A percentile compares a stretch with the other conserved stretches of the same genome.
These are phyloP conservation scores for Lactarius vividus DNA, from an alignment of 768 basidiomycete genomes.

Conservation along the genomic window DNA sequence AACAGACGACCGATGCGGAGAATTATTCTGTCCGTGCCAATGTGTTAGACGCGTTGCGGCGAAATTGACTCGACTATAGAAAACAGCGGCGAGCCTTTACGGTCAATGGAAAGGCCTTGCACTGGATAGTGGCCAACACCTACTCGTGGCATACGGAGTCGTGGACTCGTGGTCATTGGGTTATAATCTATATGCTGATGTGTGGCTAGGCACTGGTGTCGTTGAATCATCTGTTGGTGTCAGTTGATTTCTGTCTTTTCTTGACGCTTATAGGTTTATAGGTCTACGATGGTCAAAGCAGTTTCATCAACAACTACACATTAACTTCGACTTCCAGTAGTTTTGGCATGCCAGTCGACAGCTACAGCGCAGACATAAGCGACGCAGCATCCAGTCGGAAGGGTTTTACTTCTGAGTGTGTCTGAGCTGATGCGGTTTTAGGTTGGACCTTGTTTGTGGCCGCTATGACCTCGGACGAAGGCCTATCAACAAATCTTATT, in stretches of 20 bases:
- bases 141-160: slow-evolving; percentile 10
- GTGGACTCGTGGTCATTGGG: slow-evolving; percentile 50
- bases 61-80: slow-evolving; percentile 9
- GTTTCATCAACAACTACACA: slow-evolving; percentile 3
- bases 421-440: slow-evolving; percentile 1
- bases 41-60: background rate
- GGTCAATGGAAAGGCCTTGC: slow-evolving; percentile 20
- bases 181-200: slow-evolving; percentile 65
- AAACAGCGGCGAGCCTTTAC: slow-evolving; percentile 2
- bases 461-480: slow-evolving; percentile 3
- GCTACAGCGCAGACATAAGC: background rate
- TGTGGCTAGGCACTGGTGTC: slow-evolving; percentile 51
- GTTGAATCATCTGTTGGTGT: slow-evolving; percentile 36
- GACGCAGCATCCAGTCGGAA: slow-evolving; percentile 1
- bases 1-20: slow-evolving; percentile 24
- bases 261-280: slow-evolving; percentile 1
- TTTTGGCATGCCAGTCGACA: slow-evolving; percentile 22
- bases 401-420: background rate
- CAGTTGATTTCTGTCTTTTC: background rate
- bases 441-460: slow-evolving; percentile 23
- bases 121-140: slow-evolving; percentile 9
- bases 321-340: background rate
- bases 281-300: slow-evolving; percentile 15
- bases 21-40: slow-evolving; percentile 32
- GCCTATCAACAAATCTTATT: slow-evolving; percentile 14